Base-by-base conservation (phyloP, 192 early-diverging fungal species). In the Phycomyces nitens region DNA sequence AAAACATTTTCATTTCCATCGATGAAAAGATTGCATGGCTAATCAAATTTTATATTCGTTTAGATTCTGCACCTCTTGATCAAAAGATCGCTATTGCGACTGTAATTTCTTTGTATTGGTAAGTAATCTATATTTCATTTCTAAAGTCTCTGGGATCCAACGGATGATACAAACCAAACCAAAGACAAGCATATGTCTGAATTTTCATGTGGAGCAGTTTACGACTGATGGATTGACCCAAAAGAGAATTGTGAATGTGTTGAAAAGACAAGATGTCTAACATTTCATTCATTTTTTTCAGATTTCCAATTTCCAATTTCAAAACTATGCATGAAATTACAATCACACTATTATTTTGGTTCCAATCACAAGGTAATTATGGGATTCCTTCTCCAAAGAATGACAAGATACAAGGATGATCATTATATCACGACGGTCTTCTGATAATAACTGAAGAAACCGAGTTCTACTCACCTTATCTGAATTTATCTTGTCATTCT, bases 141-240 rank as follows among this genome's bases (percentile, higher is more conserved):
- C 8, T 18, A 27, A 18, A 20, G 12, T 27, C 23, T 42, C 24
- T 26, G 52, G 55, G 18, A 7, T 34, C 29, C 29, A 34, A 7
- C 42, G 68, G 58, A 69, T 72, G 81, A 82, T 80, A 74, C 80
- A 65, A 66, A 53, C 69, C 69, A 61, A 80, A 77, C 68, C 69
- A 56, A 70, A 71, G 81, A 82, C 81, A 82, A 82, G 81, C 81
- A 82, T 82, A 82, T 82, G 79, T 82, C 81, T 80, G 79, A 82
- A 66, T 58, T 64, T 57, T 56, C 70, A 58, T 73, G 74, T 64
- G 68, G 72, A 74, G 59, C 20, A 65, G 75, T 74, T 70, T 69
- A 21, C 66, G 65, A 67, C 74, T 78, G 76, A 77, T 80, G 34
- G 16, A 53, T n/a, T 53, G 41, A 60, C 14, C 26, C 57, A n/a